These are phyloP conservation scores for Pseudogymnoascus sp. DNA, from an alignment of 2,329 filamentous ascomycete species.

Conservation along the genomic window DNA sequence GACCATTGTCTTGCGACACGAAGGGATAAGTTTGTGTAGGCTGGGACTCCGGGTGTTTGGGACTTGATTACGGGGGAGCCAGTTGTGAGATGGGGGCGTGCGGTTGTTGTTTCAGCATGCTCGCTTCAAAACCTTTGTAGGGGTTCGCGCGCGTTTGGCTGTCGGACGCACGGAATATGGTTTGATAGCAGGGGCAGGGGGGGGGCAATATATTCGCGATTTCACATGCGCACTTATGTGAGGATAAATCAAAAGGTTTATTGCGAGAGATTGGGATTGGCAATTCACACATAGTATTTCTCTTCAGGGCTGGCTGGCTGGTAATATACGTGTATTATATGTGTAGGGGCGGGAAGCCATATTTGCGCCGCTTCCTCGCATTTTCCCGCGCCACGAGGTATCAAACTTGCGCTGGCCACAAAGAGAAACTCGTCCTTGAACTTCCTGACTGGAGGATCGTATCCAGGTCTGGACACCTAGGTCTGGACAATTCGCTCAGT, in stretches of 20 bases:
- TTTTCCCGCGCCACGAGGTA: background rate
- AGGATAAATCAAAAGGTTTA: background rate
- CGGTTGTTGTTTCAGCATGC: conserved; percentile 1
- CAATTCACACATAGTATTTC: background rate
- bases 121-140: background rate
- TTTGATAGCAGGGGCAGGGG: background rate
- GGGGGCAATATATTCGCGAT: background rate
- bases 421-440: background rate
- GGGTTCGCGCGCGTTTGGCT: conserved; percentile 1
- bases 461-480: background rate
- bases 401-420: background rate
- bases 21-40: background rate
- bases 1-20: conserved; percentile 5
- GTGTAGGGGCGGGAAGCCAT: background rate
- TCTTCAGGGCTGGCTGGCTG: background rate
- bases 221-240: background rate
- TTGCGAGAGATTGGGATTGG: conserved; percentile 1
- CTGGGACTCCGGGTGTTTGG: conserved; percentile 3
- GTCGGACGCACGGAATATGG: background rate
- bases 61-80: conserved; percentile 2
- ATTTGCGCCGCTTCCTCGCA: background rate
- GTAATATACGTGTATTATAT: background rate
- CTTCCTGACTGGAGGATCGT: background rate
- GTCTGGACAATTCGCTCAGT: background rate
- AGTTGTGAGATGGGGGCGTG: background rate